Evolutionary conservation across 139 green algal genomes (phyloP).

Genomic region (Coelastrella sp.): DNA sequence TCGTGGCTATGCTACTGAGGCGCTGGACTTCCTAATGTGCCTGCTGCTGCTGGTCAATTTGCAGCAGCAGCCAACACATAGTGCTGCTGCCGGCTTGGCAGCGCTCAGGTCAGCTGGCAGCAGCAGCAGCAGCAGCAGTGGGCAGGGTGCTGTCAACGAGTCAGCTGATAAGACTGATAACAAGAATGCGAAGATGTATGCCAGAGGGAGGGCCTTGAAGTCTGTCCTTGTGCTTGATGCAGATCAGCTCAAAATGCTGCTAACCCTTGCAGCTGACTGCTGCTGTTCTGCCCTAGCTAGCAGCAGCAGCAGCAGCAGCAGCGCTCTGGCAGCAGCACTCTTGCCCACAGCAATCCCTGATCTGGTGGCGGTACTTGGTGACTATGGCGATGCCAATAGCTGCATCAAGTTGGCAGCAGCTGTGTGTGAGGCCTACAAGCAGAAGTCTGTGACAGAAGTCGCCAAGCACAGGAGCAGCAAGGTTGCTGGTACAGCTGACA

Average conservation of each 20-base stretch:
- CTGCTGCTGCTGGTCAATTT: background rate
- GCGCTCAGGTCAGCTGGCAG: background rate
- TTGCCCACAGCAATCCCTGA: background rate
- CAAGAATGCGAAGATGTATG: background rate
- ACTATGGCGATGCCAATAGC: background rate
- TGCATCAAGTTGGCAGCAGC: background rate
- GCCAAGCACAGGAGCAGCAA: background rate
- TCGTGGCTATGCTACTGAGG: background rate
- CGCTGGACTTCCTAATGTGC: constrained; percentile 10
- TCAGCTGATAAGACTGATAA: background rate
- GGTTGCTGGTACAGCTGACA: too few relatives aligned
- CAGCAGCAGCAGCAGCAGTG: background rate
- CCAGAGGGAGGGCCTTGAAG: background rate
- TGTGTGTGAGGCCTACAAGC: background rate
- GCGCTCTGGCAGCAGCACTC: background rate
- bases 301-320: background rate
- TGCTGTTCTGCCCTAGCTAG: background rate
- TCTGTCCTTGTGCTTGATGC: background rate
- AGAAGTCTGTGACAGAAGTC: background rate
- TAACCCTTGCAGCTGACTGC: constrained; percentile 2
- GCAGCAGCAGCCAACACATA: background rate
- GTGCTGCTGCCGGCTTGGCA: background rate
- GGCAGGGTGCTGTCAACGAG: background rate
- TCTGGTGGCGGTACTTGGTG: constrained; percentile 1
- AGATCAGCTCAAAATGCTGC: background rate